Conservation (phyloP, 805 yeast genomes). For the Ogataea salicorniae region DNA sequence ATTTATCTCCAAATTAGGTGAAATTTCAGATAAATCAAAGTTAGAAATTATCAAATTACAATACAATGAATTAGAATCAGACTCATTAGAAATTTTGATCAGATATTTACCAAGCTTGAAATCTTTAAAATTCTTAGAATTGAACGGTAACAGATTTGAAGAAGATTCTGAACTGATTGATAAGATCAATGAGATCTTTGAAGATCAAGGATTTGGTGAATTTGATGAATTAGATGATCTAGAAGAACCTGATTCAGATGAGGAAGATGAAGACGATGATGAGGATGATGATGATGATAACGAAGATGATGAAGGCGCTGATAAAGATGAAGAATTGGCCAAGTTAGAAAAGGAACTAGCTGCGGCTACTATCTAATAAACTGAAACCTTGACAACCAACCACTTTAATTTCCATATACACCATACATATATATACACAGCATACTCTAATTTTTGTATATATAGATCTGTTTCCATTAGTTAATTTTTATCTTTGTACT, state of each 20-base stretch:
- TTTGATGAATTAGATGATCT: constrained; percentile 92
- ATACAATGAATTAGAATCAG: constrained; percentile 77
- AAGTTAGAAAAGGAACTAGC: constrained; percentile 51
- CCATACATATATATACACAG: no score
- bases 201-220: constrained; percentile 70
- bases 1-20: constrained; percentile 43
- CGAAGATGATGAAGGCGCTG: constrained; percentile 48
- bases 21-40: constrained; percentile 28
- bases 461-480: no score
- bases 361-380: constrained; percentile 23
- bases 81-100: constrained; percentile 55
- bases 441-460: no score
- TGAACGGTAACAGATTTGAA: constrained; percentile 89
- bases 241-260: constrained; percentile 75
- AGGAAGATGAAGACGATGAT: constrained; percentile 60
- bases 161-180: constrained; percentile 78
- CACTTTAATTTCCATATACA: no score
- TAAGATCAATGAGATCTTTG: constrained; percentile 56
- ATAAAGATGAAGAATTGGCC: constrained; percentile 35
- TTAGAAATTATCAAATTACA: constrained; percentile 68
- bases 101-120: constrained; percentile 53
- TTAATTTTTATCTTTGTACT: no score
- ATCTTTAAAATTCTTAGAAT: constrained; percentile 60
- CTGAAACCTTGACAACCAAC: no score
- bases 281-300: constrained; percentile 46